Conservation (phyloP, 352 stramenopile species). For the Globisporangium parvum region DNA sequence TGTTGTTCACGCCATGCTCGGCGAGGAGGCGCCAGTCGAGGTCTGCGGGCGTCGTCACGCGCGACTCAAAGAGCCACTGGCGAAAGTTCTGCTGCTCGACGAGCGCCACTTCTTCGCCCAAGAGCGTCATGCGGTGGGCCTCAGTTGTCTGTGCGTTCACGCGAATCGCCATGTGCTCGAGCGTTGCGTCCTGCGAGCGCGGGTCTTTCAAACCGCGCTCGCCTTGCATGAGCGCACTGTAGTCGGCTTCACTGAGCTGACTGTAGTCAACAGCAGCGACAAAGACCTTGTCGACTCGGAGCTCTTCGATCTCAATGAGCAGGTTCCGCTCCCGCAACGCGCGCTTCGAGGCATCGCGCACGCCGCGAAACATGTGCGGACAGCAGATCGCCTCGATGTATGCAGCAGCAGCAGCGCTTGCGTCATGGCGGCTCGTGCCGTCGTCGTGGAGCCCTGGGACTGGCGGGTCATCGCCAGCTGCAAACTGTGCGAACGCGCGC, state of each 20-base stretch:
- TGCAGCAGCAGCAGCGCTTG: slow-evolving; percentile 9
- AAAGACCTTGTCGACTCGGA: slow-evolving; percentile 21
- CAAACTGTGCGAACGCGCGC: slow-evolving; percentile 25
- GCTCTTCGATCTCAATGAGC: slow-evolving; percentile 31
- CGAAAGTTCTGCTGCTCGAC: slow-evolving; percentile 31
- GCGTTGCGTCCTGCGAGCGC: slow-evolving; percentile 20
- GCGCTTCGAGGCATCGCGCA: slow-evolving; percentile 16
- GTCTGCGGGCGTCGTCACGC: slow-evolving; percentile 23
- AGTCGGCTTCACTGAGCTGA: slow-evolving; percentile 28
- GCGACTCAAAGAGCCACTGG: slow-evolving; percentile 28
- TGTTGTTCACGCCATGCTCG: slow-evolving; percentile 21
- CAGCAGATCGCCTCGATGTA: slow-evolving; percentile 24
- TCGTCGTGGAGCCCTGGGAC: not conserved
- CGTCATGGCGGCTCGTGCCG: not conserved
- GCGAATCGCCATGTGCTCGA: slow-evolving; percentile 33
- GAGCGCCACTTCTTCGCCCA: slow-evolving; percentile 31
- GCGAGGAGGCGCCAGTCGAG: slow-evolving; percentile 34
- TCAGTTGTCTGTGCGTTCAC: slow-evolving; percentile 31
- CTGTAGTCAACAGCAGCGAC: slow-evolving; percentile 22
- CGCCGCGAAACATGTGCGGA: slow-evolving; percentile 20
- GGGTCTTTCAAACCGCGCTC: slow-evolving; percentile 10
- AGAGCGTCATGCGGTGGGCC: slow-evolving; percentile 31
- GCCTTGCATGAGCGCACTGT: slow-evolving; percentile 18
- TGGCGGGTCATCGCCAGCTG: slow-evolving; percentile 9
- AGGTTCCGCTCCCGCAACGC: slow-evolving; percentile 23